A percentile compares a stretch with the other conserved stretches of the same genome.
These are phyloP conservation scores for Penicillium desertorum DNA, from an alignment of 495 filamentous ascomycete species.

Conservation along the genomic window DNA sequence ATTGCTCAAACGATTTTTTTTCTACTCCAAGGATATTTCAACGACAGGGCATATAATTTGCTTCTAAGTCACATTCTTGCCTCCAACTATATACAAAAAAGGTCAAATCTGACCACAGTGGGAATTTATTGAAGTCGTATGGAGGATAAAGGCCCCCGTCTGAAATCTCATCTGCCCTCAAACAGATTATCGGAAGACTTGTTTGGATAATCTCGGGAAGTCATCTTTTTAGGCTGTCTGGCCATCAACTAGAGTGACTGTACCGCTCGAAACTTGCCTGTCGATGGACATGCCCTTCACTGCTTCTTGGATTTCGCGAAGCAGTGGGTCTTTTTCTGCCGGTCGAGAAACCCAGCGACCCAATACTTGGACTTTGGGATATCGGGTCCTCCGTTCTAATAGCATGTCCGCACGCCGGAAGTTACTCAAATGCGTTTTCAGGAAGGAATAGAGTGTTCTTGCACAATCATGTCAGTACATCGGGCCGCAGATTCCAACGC, in stretches of 20 bases:
- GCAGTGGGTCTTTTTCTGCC: background rate
- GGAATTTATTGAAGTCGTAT: too few relatives aligned
- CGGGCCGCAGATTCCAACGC: background rate
- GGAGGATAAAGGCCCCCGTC: too few relatives aligned
- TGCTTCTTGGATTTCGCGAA: conserved; percentile 4
- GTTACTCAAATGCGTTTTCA: background rate
- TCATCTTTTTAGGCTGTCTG: background rate
- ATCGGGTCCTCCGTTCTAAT: background rate
- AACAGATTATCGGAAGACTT: background rate
- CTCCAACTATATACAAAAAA: background rate
- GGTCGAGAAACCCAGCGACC: background rate
- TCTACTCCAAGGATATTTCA: too few relatives aligned
- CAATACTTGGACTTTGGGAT: background rate
- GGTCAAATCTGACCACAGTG: background rate
- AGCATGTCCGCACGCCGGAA: background rate
- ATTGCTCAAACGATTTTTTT: too few relatives aligned
- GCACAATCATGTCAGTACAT: background rate
- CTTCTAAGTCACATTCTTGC: background rate
- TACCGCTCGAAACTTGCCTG: background rate
- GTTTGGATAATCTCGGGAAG: too few relatives aligned
- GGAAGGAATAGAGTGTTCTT: background rate
- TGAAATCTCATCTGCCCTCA: background rate
- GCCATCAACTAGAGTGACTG: background rate
- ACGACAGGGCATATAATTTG: background rate
- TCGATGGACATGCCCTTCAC: background rate